Conservation (phyloP, 352 stramenopile genomes). For the Globisporangium middletonii region DNA sequence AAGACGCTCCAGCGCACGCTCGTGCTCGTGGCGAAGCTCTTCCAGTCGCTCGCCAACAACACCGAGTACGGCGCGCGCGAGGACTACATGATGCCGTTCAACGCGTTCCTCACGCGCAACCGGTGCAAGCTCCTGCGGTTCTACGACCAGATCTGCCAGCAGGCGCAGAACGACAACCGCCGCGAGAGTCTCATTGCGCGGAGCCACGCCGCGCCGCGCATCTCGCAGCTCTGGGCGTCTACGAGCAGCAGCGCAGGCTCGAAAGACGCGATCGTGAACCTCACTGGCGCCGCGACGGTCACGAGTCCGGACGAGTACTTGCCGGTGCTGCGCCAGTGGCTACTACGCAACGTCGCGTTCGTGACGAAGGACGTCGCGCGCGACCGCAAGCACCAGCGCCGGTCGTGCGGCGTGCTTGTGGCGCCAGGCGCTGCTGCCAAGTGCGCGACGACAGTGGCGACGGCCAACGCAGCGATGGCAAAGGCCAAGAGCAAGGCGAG, state of each 20-base stretch:
- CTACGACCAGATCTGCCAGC: slow-evolving; percentile 73
- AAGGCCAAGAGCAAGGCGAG: not conserved
- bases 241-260: slow-evolving; percentile 9
- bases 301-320: slow-evolving; percentile 37
- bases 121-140: slow-evolving; percentile 52
- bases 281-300: slow-evolving; percentile 28
- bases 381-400: slow-evolving; percentile 46
- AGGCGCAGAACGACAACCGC: slow-evolving; percentile 53
- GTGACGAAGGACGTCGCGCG: slow-evolving; percentile 42
- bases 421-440: not conserved
- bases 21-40: slow-evolving; percentile 72
- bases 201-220: slow-evolving; percentile 49
- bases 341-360: slow-evolving; percentile 36
- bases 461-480: not conserved
- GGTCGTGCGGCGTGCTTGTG: slow-evolving; percentile 9
- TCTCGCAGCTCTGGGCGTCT: slow-evolving; percentile 51
- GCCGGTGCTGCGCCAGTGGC: slow-evolving; percentile 46
- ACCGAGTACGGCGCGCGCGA: slow-evolving; percentile 61
- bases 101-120: slow-evolving; percentile 57
- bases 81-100: slow-evolving; percentile 77
- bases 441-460: not conserved
- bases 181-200: slow-evolving; percentile 54
- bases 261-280: slow-evolving; percentile 29
- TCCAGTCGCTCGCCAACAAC: slow-evolving; percentile 80
- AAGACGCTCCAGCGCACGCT: slow-evolving; percentile 59